These are phyloP conservation scores for Chrysoporthe cubensis DNA, from an alignment of 2,329 filamentous ascomycete genomes.

Conservation along the genomic window DNA sequence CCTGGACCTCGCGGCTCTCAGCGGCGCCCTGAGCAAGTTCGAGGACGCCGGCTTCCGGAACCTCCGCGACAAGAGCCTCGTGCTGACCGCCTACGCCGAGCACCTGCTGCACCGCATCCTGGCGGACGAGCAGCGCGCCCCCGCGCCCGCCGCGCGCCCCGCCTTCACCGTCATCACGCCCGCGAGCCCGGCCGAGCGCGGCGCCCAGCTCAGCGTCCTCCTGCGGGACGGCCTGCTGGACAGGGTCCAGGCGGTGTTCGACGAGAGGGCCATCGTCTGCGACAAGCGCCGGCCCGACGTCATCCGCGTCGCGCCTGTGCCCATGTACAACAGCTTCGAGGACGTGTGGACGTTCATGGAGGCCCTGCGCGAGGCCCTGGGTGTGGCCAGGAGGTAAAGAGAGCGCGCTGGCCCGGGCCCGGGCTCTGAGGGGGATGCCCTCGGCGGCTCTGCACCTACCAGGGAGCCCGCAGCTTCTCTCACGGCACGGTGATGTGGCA, in stretches of 20 bases:
- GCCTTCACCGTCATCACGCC: conserved; percentile 72
- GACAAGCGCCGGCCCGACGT: conserved; percentile 88
- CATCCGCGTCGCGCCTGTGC: conserved; percentile 80
- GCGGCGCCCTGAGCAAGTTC: conserved; percentile 75
- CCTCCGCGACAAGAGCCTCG: conserved; percentile 71
- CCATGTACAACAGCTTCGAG: conserved; percentile 79
- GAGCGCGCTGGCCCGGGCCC: no score
- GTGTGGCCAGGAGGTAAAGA: conserved; percentile 5
- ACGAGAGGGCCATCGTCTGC: conserved; percentile 72
- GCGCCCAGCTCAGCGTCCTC: conserved; percentile 78
- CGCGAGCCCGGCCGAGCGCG: conserved; percentile 66
- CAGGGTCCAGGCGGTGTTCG: conserved; percentile 64
- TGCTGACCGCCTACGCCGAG: conserved; percentile 78
- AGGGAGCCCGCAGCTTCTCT: no score
- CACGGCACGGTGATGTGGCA: no score
- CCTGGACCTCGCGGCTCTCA: conserved; percentile 75
- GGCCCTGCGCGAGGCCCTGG: conserved; percentile 40
- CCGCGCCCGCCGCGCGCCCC: conserved; percentile 30
- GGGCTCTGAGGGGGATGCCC: no score
- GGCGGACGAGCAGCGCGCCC: conserved; percentile 35
- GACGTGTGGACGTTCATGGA: conserved; percentile 65
- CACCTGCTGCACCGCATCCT: conserved; percentile 58
- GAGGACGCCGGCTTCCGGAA: conserved; percentile 69
- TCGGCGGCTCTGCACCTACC: no score
- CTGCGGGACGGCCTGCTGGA: conserved; percentile 72